These are phyloP conservation scores for Zoysia matrella DNA, from an alignment of 202 grass and related monocot species.

Conservation along the genomic window DNA sequence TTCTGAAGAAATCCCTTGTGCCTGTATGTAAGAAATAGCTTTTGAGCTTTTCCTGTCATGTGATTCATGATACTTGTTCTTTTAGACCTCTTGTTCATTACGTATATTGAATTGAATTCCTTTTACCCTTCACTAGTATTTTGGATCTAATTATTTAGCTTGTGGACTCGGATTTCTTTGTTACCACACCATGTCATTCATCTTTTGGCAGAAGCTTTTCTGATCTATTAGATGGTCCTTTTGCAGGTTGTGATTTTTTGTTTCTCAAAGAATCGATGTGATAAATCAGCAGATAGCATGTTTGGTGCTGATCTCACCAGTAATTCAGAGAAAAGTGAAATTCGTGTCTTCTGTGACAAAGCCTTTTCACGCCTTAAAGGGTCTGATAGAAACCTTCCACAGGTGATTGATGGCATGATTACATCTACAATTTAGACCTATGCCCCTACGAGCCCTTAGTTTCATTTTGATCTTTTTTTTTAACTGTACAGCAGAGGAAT, in stretches of 20 bases:
- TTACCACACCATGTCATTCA: slow-evolving; percentile 23
- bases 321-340: slow-evolving; percentile 95
- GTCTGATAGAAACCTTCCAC: slow-evolving; percentile 93
- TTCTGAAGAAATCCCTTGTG: slow-evolving; percentile 86
- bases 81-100: slow-evolving; percentile 12
- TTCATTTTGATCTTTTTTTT: too few species aligned
- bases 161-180: slow-evolving; percentile 11
- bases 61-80: slow-evolving; percentile 25
- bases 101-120: slow-evolving; percentile 19
- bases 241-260: slow-evolving; percentile 95
- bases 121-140: slow-evolving; percentile 45
- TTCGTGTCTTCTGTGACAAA: slow-evolving; percentile 93
- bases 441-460: slow-evolving; percentile 9
- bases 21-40: slow-evolving; percentile 68
- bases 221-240: slow-evolving; percentile 23
- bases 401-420: slow-evolving; percentile 49
- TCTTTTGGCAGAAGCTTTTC: slow-evolving; percentile 26
- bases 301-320: slow-evolving; percentile 79
- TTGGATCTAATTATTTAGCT: slow-evolving; percentile 19
- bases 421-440: slow-evolving; percentile 3
- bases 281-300: slow-evolving; percentile 93
- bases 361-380: slow-evolving; percentile 97
- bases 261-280: slow-evolving; percentile 98
- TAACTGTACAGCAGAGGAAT: too few species aligned
- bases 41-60: slow-evolving; percentile 37